Evolutionary conservation across 2,329 filamentous ascomycete genomes (phyloP).

Genomic region (Aspergillus sp.): DNA sequence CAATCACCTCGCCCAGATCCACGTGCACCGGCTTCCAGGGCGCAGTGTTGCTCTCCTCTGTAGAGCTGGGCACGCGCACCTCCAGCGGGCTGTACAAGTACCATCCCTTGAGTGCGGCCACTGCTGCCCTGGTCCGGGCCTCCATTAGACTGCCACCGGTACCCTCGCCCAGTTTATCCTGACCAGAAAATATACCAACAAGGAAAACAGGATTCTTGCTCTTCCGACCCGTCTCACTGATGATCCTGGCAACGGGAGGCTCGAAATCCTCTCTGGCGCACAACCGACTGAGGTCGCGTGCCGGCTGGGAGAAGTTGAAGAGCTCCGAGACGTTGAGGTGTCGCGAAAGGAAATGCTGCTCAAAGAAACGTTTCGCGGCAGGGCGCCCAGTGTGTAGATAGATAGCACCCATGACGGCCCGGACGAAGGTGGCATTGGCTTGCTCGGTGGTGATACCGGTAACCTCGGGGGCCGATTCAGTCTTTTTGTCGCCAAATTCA

Average conservation of each 20-base stretch:
- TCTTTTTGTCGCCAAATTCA: constrained; percentile 63
- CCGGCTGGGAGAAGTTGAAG: constrained; percentile 77
- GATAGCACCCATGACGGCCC: constrained; percentile 72
- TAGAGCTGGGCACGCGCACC: constrained; percentile 60
- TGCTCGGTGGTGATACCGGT: constrained; percentile 41
- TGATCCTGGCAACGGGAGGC: constrained; percentile 70
- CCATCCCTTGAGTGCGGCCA: constrained; percentile 83
- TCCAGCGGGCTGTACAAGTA: constrained; percentile 81
- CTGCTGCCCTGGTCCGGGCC: constrained; percentile 68
- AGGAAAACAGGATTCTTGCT: constrained; percentile 84
- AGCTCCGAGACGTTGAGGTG: constrained; percentile 65
- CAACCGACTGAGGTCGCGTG: constrained; percentile 70
- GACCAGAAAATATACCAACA: constrained; percentile 85
- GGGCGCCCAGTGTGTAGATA: constrained; percentile 76
- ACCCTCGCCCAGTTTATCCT: constrained; percentile 88
- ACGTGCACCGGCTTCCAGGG: constrained; percentile 60
- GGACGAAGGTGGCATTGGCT: constrained; percentile 68
- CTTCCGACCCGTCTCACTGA: constrained; percentile 80
- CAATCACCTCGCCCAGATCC: constrained; percentile 62
- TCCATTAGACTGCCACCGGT: constrained; percentile 67
- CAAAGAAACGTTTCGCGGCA: constrained; percentile 72
- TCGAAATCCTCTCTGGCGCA: constrained; percentile 88
- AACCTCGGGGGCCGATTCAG: constrained; percentile 20
- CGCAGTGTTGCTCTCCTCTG: constrained; percentile 50
- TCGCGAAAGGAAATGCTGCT: constrained; percentile 71